A percentile compares a stretch with the other conserved stretches of the same genome.
These are phyloP conservation scores for Catharanthus roseus DNA, from an alignment of 257 asterid species.

Conservation along the genomic window DNA sequence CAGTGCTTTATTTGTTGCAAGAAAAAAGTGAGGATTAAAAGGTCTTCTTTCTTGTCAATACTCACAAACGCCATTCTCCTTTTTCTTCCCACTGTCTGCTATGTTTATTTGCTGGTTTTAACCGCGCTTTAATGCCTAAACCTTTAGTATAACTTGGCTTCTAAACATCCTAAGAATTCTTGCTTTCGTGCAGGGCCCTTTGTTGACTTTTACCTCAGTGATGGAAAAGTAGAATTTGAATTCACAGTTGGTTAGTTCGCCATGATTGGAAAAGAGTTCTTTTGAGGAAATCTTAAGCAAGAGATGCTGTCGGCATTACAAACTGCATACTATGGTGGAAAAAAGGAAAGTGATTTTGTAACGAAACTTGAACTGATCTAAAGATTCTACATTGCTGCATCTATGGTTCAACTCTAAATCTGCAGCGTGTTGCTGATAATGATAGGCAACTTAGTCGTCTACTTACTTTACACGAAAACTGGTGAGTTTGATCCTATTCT, in stretches of 20 bases:
- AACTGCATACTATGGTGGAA: slow-evolving; percentile 25
- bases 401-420: slow-evolving; percentile 13
- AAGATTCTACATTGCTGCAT: slow-evolving; percentile 16
- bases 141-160: slow-evolving; percentile 22
- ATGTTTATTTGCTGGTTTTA: slow-evolving; percentile 2
- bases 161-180: slow-evolving; percentile 18
- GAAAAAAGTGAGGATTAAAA: slow-evolving; percentile 22
- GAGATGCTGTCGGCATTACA: slow-evolving; percentile 22
- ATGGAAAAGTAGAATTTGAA: slow-evolving; percentile 16
- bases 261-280: slow-evolving; percentile 24
- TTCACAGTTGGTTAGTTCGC: slow-evolving; percentile 20
- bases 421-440: slow-evolving; percentile 10
- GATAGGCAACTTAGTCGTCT: slow-evolving; percentile 13
- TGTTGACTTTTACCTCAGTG: slow-evolving; percentile 12
- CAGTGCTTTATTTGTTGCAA: slow-evolving; percentile 11
- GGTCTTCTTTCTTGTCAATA: slow-evolving; percentile 11
- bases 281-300: slow-evolving; percentile 41
- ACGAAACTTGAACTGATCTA: slow-evolving; percentile 31
- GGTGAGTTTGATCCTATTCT: not conserved
- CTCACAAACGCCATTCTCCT: not conserved
- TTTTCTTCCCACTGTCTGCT: not conserved
- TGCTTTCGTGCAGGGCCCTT: slow-evolving; percentile 33
- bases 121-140: slow-evolving; percentile 9
- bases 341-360: slow-evolving; percentile 36
- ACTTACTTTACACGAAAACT: slow-evolving; percentile 9